Base-by-base conservation (phyloP, 768 basidiomycete genomes). In the Suillus plorans region DNA sequence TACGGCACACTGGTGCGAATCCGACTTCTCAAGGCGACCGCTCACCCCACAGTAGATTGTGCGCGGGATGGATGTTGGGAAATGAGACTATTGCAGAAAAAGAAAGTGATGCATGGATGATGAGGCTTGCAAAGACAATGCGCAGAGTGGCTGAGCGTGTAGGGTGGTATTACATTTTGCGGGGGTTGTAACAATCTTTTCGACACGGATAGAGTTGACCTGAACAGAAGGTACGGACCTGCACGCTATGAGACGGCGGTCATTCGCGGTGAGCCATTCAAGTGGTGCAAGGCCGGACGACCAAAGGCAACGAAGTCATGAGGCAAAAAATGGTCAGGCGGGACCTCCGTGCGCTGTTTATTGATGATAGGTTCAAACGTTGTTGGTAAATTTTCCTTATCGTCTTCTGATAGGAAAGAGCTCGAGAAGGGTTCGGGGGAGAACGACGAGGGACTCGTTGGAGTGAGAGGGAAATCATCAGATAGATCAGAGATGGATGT, bases 381-480 rank as follows among this genome's bases (percentile, higher is more conserved):
- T 55, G 86, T 82, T 28, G 86, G 83, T 63, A 87, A 77, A 71
- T 94, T 94, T 80, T 94, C 92, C 82, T 94, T 94, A 77, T 92
- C 89, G 66, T 87, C 87, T 61, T 89, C 87, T 72, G 74, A 82
- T 76, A 84, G 78, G 72, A 85, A 85, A 3, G 84, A 80, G 69
- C 89, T 86, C 64, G 86, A 88, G 71, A 86, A 83, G 14, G 74
- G 72, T 64, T 77, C 78, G 9, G 77, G 72, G 39, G 75, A 76
- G 66, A 80, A 72, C 70, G 78, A 77, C 14, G 77, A 80, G 69
- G 91, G 91, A 49, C 89, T 92, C 57, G 88, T 86, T 5, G 92
- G 92, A 14, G 92, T 94, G 69, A 86, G 79, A 13, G 92, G 92
- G 84, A 92, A 91, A 71, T 94, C 92, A 69, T 93, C 92, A 47